phyloP scores from a whole-genome alignment of 2,329 filamentous ascomycete species.

The Diaporthe sp. region DNA sequence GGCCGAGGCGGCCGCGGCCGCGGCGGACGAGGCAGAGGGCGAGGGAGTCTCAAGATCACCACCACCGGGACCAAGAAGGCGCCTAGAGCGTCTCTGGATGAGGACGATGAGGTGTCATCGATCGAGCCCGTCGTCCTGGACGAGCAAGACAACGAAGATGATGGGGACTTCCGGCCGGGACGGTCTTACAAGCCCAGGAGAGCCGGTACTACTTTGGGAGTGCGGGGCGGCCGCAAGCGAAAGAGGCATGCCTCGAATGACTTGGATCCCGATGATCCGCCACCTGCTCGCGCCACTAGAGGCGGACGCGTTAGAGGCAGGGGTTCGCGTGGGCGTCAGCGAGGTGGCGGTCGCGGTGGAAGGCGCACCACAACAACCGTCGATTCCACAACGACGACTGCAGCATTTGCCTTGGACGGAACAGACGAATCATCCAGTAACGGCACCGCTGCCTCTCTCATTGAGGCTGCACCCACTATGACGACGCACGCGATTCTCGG shows the following conservation, averaged over 20 bases:
- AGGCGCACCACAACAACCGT: neutral
- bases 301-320: conserved; percentile 32
- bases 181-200: conserved; percentile 30
- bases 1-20: conserved; percentile 38
- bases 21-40: conserved; percentile 37
- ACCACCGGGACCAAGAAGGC: conserved; percentile 41
- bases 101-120: conserved; percentile 33
- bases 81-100: conserved; percentile 17
- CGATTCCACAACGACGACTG: conserved; percentile 34
- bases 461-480: conserved; percentile 33
- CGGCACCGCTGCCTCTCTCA: conserved; percentile 24
- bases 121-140: conserved; percentile 27
- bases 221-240: conserved; percentile 39
- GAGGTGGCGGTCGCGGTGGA: conserved; percentile 38
- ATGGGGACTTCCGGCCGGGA: conserved; percentile 41
- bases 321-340: conserved; percentile 15
- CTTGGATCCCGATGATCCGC: conserved; percentile 34
- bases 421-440: conserved; percentile 34
- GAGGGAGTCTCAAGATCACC: conserved; percentile 37
- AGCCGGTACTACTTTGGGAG: conserved; percentile 27
- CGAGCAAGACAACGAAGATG: conserved; percentile 45
- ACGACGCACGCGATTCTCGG: conserved; percentile 38
- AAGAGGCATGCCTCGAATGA: conserved; percentile 36
- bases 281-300: conserved; percentile 23
- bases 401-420: conserved; percentile 36